These are phyloP conservation scores for Cucumis sativus DNA, from an alignment of 306 rosid genomes.

Conservation along the genomic window DNA sequence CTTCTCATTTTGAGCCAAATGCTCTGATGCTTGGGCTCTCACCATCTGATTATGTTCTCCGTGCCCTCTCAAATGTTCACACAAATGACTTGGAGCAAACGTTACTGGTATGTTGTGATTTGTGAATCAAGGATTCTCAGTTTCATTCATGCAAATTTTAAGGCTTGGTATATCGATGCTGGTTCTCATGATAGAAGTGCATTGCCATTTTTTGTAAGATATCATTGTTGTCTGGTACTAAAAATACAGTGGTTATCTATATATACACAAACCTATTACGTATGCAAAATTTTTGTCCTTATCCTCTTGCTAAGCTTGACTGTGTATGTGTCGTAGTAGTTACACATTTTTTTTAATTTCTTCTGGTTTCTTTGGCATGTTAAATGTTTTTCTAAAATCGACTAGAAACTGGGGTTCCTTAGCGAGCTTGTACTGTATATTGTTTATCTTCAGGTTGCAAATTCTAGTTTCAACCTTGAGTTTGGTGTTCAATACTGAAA, in stretches of 20 bases:
- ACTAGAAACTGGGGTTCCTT: background rate
- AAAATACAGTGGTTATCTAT: background rate
- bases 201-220: background rate
- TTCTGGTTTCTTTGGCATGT: background rate
- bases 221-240: background rate
- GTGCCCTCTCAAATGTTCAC: constrained; percentile 61
- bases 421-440: background rate
- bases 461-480: background rate
- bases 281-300: background rate
- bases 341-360: background rate
- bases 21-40: constrained; percentile 56
- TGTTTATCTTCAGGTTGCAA: background rate
- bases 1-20: constrained; percentile 49
- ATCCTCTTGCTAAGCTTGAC: background rate
- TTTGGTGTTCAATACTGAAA: background rate
- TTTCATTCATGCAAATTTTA: background rate
- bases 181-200: background rate
- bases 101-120: constrained; percentile 47
- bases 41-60: constrained; percentile 69
- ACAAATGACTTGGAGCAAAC: constrained; percentile 88
- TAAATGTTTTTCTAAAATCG: background rate
- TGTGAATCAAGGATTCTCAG: background rate
- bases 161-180: background rate
- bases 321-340: background rate
- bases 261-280: background rate